phyloP scores from a whole-genome alignment of 2,329 filamentous ascomycete species.

The Beauveria scarabaeidicola region DNA sequence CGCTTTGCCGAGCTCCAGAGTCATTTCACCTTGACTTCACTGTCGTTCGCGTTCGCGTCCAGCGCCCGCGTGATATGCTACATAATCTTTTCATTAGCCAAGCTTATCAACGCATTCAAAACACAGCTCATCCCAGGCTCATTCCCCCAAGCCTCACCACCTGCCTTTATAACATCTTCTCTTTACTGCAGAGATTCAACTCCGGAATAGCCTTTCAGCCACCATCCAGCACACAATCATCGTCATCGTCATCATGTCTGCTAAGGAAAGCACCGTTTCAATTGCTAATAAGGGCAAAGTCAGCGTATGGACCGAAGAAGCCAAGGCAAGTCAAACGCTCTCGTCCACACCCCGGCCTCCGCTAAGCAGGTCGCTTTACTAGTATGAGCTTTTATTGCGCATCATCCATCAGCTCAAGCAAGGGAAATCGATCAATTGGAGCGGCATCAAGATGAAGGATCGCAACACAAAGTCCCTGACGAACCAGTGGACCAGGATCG shows the following conservation, averaged over 20 bases:
- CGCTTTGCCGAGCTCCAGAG: too few relatives aligned
- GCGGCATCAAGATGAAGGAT: constrained; percentile 26
- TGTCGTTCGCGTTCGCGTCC: too few relatives aligned
- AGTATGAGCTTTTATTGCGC: constrained; percentile 29
- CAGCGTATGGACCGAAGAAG: constrained; percentile 28
- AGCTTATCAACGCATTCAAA: too few relatives aligned
- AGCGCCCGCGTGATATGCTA: too few relatives aligned
- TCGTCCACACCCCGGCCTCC: background rate
- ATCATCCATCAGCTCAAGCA: constrained; percentile 26
- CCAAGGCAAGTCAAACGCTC: constrained; percentile 21
- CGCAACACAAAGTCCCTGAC: constrained; percentile 30
- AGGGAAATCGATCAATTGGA: constrained; percentile 28
- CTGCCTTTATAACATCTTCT: too few relatives aligned
- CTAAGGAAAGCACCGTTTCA: background rate
- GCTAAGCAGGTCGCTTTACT: background rate
- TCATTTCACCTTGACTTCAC: too few relatives aligned
- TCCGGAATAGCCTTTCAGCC: too few relatives aligned
- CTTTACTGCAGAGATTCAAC: too few relatives aligned
- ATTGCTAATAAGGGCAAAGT: constrained; percentile 15
- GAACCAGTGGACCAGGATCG: constrained; percentile 29
- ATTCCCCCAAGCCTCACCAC: too few relatives aligned
- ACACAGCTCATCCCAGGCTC: too few relatives aligned
- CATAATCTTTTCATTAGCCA: too few relatives aligned
- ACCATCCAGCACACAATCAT: too few relatives aligned
- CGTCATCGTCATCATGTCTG: background rate